Evolutionary conservation across 2,329 filamentous ascomycete species (phyloP).

Genomic region (Colletotrichum euphorbiae): DNA sequence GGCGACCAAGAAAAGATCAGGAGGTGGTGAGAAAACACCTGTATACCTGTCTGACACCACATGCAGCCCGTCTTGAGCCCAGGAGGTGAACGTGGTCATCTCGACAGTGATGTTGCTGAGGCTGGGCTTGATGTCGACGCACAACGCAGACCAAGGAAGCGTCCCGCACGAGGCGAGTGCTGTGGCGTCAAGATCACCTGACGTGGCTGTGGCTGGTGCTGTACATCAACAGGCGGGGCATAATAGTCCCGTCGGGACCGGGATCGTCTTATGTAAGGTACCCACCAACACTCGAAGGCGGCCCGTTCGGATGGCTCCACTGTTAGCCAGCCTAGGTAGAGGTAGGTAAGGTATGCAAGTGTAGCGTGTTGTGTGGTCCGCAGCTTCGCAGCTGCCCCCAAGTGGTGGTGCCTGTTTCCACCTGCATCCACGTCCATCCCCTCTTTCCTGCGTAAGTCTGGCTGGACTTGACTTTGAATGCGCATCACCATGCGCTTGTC

Average conservation of each 20-base stretch:
- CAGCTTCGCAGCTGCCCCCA: slow-evolving; percentile 4
- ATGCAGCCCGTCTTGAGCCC: slow-evolving; percentile 20
- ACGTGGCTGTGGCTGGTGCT: slow-evolving; percentile 30
- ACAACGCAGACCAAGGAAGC: slow-evolving; percentile 38
- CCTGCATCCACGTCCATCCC: not conserved
- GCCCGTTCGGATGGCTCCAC: slow-evolving; percentile 9
- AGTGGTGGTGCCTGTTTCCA: not conserved
- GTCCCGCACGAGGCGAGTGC: slow-evolving; percentile 39
- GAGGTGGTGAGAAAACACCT: not conserved
- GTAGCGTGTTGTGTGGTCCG: too few species aligned
- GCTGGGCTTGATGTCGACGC: slow-evolving; percentile 38
- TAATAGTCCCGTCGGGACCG: too few species aligned
- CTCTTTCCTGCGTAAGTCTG: not conserved
- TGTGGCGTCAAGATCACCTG: slow-evolving; percentile 19
- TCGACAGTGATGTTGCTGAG: slow-evolving; percentile 31
- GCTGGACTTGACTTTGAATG: slow-evolving; percentile 12
- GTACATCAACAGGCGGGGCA: too few species aligned
- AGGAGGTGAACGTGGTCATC: slow-evolving; percentile 25
- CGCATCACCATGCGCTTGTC: slow-evolving; percentile 15
- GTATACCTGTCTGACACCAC: not conserved
- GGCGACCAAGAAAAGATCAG: not conserved
- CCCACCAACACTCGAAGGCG: not conserved
- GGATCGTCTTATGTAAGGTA: not conserved
- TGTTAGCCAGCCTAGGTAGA: too few species aligned
- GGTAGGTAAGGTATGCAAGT: too few species aligned